Percentiles rank a stretch among this genome's conserved stretches.
Evolutionary conservation across 768 basidiomycete species (phyloP).

Genomic region (Pisolithus tinctorius): DNA sequence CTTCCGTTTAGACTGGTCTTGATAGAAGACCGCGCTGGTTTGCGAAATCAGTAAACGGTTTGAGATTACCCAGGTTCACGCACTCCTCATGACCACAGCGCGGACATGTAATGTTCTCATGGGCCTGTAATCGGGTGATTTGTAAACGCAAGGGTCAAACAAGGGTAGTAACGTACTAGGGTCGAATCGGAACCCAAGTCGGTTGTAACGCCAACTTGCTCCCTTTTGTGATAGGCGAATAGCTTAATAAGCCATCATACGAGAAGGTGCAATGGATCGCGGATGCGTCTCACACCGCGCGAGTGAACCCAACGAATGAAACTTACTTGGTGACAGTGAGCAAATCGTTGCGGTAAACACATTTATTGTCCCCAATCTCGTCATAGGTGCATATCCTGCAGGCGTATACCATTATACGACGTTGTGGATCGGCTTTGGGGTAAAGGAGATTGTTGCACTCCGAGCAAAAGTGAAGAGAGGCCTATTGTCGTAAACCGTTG

Average conservation of each 20-base stretch:
- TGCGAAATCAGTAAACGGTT: not conserved
- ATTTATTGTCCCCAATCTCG: constrained; percentile 79
- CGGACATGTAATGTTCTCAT: constrained; percentile 80
- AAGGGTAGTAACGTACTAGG: constrained; percentile 42
- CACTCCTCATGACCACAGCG: constrained; percentile 79
- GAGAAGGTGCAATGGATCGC: not conserved
- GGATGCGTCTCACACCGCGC: not conserved
- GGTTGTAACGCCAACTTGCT: constrained; percentile 86
- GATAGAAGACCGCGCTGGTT: constrained; percentile 85
- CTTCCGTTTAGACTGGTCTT: constrained; percentile 95
- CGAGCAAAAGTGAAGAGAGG: constrained; percentile 84
- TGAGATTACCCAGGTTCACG: constrained; percentile 22
- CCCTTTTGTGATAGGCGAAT: constrained; percentile 41
- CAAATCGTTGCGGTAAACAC: constrained; percentile 91
- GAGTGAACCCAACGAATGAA: not conserved
- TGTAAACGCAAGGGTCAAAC: not conserved
- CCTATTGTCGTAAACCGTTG: constrained; percentile 32
- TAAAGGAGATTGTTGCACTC: constrained; percentile 96
- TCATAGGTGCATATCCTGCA: constrained; percentile 88
- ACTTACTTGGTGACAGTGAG: constrained; percentile 86
- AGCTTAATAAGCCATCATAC: not conserved
- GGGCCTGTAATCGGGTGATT: constrained; percentile 45
- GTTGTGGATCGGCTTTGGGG: constrained; percentile 83
- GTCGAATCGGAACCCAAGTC: constrained; percentile 89
- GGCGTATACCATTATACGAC: constrained; percentile 81